phyloP scores from a whole-genome alignment of 768 basidiomycete genomes.

The Coprinopsis cinerea region DNA sequence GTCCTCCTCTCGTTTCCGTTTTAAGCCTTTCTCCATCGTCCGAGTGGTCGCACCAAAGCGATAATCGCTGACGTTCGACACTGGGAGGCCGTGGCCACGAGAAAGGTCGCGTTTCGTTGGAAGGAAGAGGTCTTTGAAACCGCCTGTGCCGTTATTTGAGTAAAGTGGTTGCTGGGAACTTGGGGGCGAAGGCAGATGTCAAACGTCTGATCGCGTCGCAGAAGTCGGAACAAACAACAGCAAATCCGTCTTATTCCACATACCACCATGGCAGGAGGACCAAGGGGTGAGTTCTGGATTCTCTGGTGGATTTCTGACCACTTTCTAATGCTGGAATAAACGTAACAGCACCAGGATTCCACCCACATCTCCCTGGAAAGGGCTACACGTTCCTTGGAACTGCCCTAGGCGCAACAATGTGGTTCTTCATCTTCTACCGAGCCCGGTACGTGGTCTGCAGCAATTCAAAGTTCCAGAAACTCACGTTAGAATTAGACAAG shows the following conservation, averaged over 20 bases:
- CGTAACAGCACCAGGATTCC: slow-evolving; percentile 80
- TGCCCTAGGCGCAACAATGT: slow-evolving; percentile 88
- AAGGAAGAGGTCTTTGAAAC: too few relatives aligned
- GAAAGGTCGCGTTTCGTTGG: too few relatives aligned
- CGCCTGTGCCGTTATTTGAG: too few relatives aligned
- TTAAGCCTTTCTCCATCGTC: slow-evolving; percentile 33
- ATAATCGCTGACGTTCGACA: too few relatives aligned
- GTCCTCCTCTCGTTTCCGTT: slow-evolving; percentile 36
- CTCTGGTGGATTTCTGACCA: not conserved
- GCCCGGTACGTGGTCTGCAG: slow-evolving; percentile 57
- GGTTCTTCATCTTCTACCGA: slow-evolving; percentile 99
- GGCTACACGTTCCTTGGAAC: slow-evolving; percentile 77
- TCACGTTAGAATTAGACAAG: slow-evolving; percentile 43
- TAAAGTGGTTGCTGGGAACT: not conserved
- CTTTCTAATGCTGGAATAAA: too few relatives aligned
- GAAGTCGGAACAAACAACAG: slow-evolving; percentile 27
- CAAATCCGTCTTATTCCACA: slow-evolving; percentile 23
- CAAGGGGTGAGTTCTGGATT: too few relatives aligned
- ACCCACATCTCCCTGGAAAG: slow-evolving; percentile 80
- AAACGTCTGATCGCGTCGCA: slow-evolving; percentile 16
- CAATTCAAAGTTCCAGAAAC: not conserved
- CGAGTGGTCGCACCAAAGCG: slow-evolving; percentile 2
- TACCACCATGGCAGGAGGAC: slow-evolving; percentile 37
- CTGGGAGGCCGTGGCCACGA: too few relatives aligned
- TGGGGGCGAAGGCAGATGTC: slow-evolving; percentile 3